Conservation (phyloP, 257 asterid genomes). For the Nicotiana benthamiana region DNA sequence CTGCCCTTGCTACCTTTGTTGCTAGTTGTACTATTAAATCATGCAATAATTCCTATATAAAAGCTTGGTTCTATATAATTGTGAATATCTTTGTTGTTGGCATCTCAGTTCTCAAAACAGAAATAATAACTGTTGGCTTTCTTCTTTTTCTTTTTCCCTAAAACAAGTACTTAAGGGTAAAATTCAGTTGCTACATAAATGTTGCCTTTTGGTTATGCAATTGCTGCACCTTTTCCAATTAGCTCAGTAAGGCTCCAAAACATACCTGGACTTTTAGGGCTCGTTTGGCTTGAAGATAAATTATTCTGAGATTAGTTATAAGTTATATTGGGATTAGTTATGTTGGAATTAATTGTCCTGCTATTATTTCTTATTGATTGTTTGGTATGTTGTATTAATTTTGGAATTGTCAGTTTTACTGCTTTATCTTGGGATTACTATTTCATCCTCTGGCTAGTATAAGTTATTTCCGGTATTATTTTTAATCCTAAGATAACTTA, state of each 20-base stretch:
- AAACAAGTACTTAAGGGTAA: background rate
- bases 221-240: background rate
- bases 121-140: background rate
- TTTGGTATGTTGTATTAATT: too few relatives aligned
- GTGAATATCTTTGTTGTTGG: background rate
- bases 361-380: too few relatives aligned
- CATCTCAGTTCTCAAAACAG: background rate
- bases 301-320: too few relatives aligned
- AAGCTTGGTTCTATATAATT: background rate
- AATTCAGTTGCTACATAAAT: background rate
- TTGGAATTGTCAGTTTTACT: too few relatives aligned
- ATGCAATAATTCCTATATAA: conserved; percentile 5
- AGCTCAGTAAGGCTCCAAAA: background rate
- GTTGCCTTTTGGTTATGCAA: background rate
- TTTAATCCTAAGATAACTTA: too few relatives aligned
- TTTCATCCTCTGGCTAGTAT: background rate
- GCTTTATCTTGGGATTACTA: too few relatives aligned
- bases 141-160: background rate
- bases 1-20: conserved; percentile 53
- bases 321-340: too few relatives aligned
- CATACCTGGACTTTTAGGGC: background rate
- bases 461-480: conserved; percentile 3
- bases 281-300: too few relatives aligned
- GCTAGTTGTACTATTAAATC: conserved; percentile 17
- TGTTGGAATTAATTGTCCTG: too few relatives aligned